These are phyloP conservation scores for Candida ipomoeae DNA, from an alignment of 805 yeast species.

Conservation along the genomic window DNA sequence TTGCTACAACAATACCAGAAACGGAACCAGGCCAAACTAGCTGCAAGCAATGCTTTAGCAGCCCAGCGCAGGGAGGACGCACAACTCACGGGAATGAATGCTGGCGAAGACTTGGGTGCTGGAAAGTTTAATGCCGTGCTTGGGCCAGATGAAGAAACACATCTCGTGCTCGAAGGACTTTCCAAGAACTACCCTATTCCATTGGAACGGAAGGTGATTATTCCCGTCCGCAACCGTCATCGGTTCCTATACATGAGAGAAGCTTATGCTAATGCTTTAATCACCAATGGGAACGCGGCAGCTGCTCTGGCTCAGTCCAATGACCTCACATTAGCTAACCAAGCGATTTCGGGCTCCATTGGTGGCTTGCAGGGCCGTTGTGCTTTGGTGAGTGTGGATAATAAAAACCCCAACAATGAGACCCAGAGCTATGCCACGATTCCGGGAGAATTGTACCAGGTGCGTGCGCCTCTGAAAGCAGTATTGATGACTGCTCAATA, in stretches of 20 bases:
- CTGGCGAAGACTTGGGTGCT: conserved; percentile 16
- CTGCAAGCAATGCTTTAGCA: conserved; percentile 75
- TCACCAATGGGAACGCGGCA: conserved; percentile 55
- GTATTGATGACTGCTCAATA: conserved; percentile 40
- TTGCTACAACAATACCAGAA: conserved; percentile 86
- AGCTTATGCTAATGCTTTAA: conserved; percentile 83
- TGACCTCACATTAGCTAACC: conserved; percentile 42
- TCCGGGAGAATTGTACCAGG: conserved; percentile 52
- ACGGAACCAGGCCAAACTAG: conserved; percentile 85
- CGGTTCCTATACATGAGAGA: conserved; percentile 85
- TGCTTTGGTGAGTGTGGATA: conserved; percentile 64
- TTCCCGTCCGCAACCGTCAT: conserved; percentile 68
- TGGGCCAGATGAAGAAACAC: conserved; percentile 91
- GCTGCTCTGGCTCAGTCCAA: conserved; percentile 21
- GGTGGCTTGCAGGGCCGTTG: conserved; percentile 82
- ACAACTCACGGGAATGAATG: conserved; percentile 28
- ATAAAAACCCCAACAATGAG: conserved; percentile 19
- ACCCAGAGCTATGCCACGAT: conserved; percentile 50
- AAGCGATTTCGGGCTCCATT: conserved; percentile 47
- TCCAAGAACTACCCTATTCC: conserved; percentile 78
- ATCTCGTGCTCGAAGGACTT: conserved; percentile 86
- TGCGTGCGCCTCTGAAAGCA: conserved; percentile 45
- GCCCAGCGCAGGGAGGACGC: conserved; percentile 71
- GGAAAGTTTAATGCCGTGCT: conserved; percentile 40
- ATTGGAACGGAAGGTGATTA: conserved; percentile 65